Evolutionary conservation across 139 green algal genomes (phyloP).

Genomic region (Tetratostichococcus sp.): DNA sequence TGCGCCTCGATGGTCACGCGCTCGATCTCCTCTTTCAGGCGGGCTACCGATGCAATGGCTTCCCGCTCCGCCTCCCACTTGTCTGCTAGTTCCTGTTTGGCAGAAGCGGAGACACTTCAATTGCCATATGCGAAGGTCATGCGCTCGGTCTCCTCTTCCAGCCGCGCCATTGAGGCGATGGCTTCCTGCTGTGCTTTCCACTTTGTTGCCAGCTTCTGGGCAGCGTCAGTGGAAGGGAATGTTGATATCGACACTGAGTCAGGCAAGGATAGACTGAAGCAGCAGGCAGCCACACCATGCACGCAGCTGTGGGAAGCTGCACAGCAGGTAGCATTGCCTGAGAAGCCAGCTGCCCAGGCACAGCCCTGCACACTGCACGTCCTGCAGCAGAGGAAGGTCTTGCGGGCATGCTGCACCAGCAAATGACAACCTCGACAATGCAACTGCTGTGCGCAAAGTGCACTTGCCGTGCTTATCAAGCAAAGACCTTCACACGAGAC

Average conservation of each 20-base stretch:
- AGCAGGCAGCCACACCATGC: background rate
- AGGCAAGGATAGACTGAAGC: slow-evolving; percentile 20
- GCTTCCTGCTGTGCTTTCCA: slow-evolving; percentile 66
- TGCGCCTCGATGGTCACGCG: slow-evolving; percentile 62
- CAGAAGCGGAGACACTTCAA: too few relatives aligned
- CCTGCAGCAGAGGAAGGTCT: too few relatives aligned
- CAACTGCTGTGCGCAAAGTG: too few relatives aligned
- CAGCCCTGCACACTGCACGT: too few relatives aligned
- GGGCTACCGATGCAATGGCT: slow-evolving; percentile 14
- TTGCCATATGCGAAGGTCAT: slow-evolving; percentile 74
- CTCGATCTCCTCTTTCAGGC: slow-evolving; percentile 76
- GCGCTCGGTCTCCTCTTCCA: slow-evolving; percentile 88
- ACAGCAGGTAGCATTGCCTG: too few relatives aligned
- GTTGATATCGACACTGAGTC: slow-evolving; percentile 29
- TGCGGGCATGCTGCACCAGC: too few relatives aligned
- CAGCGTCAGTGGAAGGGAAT: slow-evolving; percentile 11
- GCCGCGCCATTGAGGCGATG: background rate
- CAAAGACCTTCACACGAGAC: too few relatives aligned
- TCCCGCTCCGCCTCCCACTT: slow-evolving; percentile 21
- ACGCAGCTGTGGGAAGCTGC: too few relatives aligned
- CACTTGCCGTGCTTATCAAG: too few relatives aligned
- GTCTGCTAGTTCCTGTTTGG: too few relatives aligned
- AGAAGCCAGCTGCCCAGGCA: too few relatives aligned
- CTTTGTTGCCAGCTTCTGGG: slow-evolving; percentile 54
- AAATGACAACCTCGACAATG: too few relatives aligned